These are phyloP conservation scores for Panicum virgatum DNA, from an alignment of 202 grass and related monocot species.

Conservation along the genomic window DNA sequence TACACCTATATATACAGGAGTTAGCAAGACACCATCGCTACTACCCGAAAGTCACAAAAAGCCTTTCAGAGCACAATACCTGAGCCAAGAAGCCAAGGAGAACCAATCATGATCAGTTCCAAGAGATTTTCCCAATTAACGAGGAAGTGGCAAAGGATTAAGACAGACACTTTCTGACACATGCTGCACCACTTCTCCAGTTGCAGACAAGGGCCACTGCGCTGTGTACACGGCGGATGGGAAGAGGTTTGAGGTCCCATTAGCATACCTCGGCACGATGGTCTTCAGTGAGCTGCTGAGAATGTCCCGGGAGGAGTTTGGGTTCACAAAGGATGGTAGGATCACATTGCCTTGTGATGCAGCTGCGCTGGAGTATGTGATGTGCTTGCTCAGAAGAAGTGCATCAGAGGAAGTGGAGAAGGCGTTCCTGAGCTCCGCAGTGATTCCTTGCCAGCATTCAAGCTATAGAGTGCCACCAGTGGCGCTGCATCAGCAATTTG, in stretches of 20 bases:
- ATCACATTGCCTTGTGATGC: conserved; percentile 53
- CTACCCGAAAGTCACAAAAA: conserved; percentile 25
- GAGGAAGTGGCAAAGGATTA: conserved; percentile 55
- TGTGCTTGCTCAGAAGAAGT: conserved; percentile 39
- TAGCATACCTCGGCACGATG: conserved; percentile 42
- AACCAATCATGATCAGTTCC: conserved; percentile 44
- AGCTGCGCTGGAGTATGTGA: conserved; percentile 35
- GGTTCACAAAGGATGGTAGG: conserved; percentile 32
- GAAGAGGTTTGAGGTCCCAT: conserved; percentile 51
- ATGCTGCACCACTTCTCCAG: not conserved
- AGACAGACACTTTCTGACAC: not conserved
- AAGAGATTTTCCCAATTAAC: conserved; percentile 44
- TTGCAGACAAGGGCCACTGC: conserved; percentile 54
- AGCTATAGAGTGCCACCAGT: not conserved
- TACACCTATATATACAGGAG: conserved; percentile 44
- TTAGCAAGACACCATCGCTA: conserved; percentile 19
- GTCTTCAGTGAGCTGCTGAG: conserved; percentile 53
- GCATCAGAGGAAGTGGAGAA: conserved; percentile 41
- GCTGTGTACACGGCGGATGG: conserved; percentile 43
- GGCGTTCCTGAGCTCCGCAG: conserved; percentile 35
- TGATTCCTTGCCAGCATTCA: not conserved
- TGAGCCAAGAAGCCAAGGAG: not conserved
- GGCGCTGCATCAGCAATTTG: conserved; percentile 19
- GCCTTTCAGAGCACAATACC: not conserved
- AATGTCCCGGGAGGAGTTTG: conserved; percentile 57